phyloP scores from a whole-genome alignment of 2,329 filamentous ascomycete species.

The Aspergillus bombycis region DNA sequence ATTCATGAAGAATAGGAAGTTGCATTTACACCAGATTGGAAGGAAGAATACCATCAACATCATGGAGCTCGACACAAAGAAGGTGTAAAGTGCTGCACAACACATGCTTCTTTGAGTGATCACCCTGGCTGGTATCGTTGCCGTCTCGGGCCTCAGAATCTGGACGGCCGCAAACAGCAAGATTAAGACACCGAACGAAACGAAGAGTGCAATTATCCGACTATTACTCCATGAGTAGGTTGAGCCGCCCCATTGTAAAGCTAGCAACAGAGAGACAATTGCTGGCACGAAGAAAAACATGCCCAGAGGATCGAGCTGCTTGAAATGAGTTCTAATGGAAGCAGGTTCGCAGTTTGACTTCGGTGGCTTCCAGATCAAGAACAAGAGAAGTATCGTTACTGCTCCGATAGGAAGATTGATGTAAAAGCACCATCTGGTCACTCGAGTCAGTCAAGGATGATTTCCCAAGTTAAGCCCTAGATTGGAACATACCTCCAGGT shows the following conservation, averaged over 20 bases:
- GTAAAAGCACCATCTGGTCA: neutral
- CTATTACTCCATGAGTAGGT: neutral
- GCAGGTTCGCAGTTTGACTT: neutral
- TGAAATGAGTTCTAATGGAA: neutral
- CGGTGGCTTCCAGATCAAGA: neutral
- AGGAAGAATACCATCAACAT: conserved; percentile 1
- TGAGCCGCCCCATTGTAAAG: neutral
- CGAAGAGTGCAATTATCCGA: neutral
- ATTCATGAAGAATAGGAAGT: too few relatives aligned
- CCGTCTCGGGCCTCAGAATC: neutral
- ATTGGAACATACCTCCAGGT: neutral
- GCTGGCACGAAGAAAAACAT: neutral
- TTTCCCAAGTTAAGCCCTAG: neutral
- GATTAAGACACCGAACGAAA: neutral
- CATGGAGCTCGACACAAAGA: neutral
- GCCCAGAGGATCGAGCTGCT: neutral
- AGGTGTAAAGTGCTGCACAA: neutral
- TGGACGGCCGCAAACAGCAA: neutral
- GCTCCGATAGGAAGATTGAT: neutral
- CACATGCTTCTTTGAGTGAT: neutral
- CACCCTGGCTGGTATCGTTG: neutral
- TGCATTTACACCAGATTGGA: conserved; percentile 1
- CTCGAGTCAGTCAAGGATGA: neutral
- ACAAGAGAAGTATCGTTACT: neutral
- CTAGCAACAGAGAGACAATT: neutral